A percentile compares a stretch with the other conserved stretches of the same genome.
phyloP scores from a whole-genome alignment of 2,329 filamentous ascomycete genomes.

The Neospermospora avenae region DNA sequence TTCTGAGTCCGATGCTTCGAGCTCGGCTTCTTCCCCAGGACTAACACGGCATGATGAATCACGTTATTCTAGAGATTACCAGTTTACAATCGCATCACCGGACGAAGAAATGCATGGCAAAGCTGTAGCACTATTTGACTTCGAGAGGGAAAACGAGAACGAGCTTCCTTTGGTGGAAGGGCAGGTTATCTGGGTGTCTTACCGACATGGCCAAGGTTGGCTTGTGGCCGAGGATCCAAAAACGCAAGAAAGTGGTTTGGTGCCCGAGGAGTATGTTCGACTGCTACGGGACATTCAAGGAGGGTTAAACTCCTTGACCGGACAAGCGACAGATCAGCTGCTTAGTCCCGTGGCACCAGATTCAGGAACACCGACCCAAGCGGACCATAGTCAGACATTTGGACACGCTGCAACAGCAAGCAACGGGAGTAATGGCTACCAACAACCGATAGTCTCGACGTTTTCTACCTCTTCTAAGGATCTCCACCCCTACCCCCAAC shows the following conservation, averaged over 20 bases:
- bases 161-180: conserved; percentile 90
- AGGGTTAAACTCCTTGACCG: conserved; percentile 71
- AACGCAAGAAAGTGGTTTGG: conserved; percentile 88
- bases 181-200: conserved; percentile 94
- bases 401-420: conserved; percentile 46
- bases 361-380: conserved; percentile 58
- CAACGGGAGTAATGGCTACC: conserved; percentile 57
- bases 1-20: conserved; percentile 57
- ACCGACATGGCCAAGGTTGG: conserved; percentile 95
- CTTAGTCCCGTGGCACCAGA: conserved; percentile 51
- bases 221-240: conserved; percentile 94
- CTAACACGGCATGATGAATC: conserved; percentile 64
- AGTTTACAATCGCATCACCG: conserved; percentile 90
- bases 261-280: conserved; percentile 94
- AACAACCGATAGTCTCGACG: conserved; percentile 64
- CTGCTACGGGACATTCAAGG: conserved; percentile 91
- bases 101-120: conserved; percentile 98
- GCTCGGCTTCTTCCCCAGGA: conserved; percentile 55
- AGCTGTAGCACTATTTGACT: conserved; percentile 92
- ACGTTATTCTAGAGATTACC: conserved; percentile 85
- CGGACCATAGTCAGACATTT: conserved; percentile 49
- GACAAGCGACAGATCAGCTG: conserved; percentile 51
- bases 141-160: conserved; percentile 93
- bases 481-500: conserved; percentile 64
- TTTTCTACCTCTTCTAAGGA: conserved; percentile 71